These are phyloP conservation scores for Erysimum cheiranthoides DNA, from an alignment of 345 rosid species.

Conservation along the genomic window DNA sequence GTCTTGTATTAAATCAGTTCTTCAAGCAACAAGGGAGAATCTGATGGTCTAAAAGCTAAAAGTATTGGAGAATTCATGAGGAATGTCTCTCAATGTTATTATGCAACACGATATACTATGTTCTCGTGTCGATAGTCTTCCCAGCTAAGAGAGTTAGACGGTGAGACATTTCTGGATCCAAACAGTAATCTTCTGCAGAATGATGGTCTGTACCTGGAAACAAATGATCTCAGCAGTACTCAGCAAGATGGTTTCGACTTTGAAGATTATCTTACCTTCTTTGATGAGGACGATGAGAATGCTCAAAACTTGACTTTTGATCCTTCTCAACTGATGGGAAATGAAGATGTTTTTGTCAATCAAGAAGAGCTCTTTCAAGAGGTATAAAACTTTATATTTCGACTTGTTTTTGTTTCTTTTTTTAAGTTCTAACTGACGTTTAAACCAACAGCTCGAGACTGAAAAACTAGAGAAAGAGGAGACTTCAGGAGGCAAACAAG, in stretches of 20 bases:
- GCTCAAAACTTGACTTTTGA: conserved; percentile 55
- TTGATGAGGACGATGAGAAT: conserved; percentile 61
- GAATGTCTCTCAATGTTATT: neutral
- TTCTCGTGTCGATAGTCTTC: conserved; percentile 17
- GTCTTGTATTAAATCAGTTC: neutral
- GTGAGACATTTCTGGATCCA: conserved; percentile 59
- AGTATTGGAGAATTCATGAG: neutral
- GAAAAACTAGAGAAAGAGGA: conserved; percentile 52
- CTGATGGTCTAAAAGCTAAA: neutral
- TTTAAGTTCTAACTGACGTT: conserved; percentile 6
- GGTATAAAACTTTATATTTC: conserved; percentile 47
- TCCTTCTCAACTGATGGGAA: conserved; percentile 55
- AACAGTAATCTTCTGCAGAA: conserved; percentile 46
- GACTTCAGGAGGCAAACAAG: conserved; percentile 45
- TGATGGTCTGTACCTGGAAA: conserved; percentile 66
- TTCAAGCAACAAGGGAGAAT: neutral
- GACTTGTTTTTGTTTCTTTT: neutral
- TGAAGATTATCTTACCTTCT: conserved; percentile 77
- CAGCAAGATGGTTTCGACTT: conserved; percentile 59
- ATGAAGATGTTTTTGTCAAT: conserved; percentile 40
- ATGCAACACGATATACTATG: neutral
- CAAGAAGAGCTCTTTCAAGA: conserved; percentile 41
- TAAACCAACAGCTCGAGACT: conserved; percentile 49
- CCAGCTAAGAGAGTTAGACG: conserved; percentile 24
- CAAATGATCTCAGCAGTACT: conserved; percentile 67